A percentile compares a stretch with the other conserved stretches of the same genome.
phyloP scores from a whole-genome alignment of 805 yeast species.

The Yamadazyma ubonensis region DNA sequence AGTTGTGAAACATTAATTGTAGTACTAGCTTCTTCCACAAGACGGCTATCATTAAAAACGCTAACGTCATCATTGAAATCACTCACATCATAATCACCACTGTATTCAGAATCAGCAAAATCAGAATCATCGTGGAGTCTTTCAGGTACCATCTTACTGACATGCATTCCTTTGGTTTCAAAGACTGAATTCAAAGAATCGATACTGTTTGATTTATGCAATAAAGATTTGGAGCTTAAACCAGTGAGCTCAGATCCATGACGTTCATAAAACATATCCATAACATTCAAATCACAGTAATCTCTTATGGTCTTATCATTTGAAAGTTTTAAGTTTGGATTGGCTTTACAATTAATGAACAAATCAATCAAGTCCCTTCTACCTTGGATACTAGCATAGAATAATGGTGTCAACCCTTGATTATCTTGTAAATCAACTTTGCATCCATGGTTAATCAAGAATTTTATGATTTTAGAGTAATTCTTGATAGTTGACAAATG shows the following conservation, averaged over 20 bases:
- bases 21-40: conserved; percentile 4
- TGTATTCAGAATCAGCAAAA: conserved; percentile 31
- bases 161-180: conserved; percentile 35
- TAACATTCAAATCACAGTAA: conserved; percentile 45
- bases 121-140: conserved; percentile 27
- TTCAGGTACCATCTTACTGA: conserved; percentile 37
- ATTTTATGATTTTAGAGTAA: conserved; percentile 57
- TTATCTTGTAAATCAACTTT: conserved; percentile 71
- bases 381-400: conserved; percentile 79
- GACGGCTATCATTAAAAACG: conserved; percentile 5
- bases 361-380: conserved; percentile 62
- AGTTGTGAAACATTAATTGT: neutral
- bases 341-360: conserved; percentile 64
- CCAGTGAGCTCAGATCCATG: conserved; percentile 11
- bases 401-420: conserved; percentile 84
- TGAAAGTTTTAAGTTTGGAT: conserved; percentile 48
- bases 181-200: conserved; percentile 43
- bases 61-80: conserved; percentile 19
- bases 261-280: conserved; percentile 37
- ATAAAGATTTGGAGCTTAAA: conserved; percentile 11
- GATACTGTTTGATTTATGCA: conserved; percentile 33
- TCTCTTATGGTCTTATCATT: conserved; percentile 46
- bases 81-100: conserved; percentile 19
- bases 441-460: conserved; percentile 65
- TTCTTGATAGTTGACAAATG: conserved; percentile 84